Base-by-base conservation (phyloP, 78 protist species). In the Fonticula alba region DNA sequence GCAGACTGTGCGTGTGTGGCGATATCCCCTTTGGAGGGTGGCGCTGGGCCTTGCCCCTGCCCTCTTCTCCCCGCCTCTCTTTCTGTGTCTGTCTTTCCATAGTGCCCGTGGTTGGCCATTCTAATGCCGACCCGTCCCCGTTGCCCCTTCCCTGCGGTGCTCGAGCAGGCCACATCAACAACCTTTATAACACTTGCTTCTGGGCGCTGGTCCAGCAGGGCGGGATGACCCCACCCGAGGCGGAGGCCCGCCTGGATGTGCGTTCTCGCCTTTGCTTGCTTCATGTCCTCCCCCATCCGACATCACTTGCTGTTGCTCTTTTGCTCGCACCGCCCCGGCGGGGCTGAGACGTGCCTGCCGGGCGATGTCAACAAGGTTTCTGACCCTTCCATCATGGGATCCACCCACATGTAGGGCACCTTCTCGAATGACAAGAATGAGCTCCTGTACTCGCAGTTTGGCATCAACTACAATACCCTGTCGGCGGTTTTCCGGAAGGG, bases 131-230 rank as follows among this genome's bases (percentile, higher is more conserved):
- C 29, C 41, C 26, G 13, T 33, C n/a, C 9, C 33, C 37, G 32
- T 37, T 69, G 59, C 69, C 55, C 74, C 67, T 59, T 73, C 67
- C 52, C 31, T 73, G 2, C 50, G 59, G 43, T 73, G 75, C 59
- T 38, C 71, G 64, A 40, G 68, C 77, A 69, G 82, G 82, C 46
- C 94, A 88, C 74, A 84, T 88, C 63, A 88, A 88, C 55, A 82
- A 80, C 57, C 38, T 84, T 22, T 88, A 76, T 69, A 88, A 88
- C 78, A 76, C 86, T 22, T 50, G 69, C 33, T 88, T 79, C 61
- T 88, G 87, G 87, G 62, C 75, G 46, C 72, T 88, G 67, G 88
- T 88, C 13, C 51, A 69, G 37, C 29, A 57, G 20, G 89, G 71
- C 10, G 69, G 73, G 0, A 60, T 64, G 40, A 64, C 82, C 43